A percentile compares a stretch with the other conserved stretches of the same genome.
Conservation (phyloP, 1,284 basidiomycete genomes). For the Malassezia sp. region DNA sequence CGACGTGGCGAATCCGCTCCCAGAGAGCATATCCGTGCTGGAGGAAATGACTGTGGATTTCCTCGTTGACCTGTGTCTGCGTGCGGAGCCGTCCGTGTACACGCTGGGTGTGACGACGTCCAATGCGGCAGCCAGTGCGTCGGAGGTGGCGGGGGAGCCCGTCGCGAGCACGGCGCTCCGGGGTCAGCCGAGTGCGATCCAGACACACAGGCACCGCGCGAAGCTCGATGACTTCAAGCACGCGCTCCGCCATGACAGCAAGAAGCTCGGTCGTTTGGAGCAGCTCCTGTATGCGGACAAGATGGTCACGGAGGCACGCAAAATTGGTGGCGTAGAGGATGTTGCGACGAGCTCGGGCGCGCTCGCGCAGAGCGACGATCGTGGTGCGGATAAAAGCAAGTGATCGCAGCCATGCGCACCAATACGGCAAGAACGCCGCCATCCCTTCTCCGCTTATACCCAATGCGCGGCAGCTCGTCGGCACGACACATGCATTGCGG, state of each 20-base stretch:
- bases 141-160: conserved; percentile 1
- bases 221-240: conserved; percentile 44
- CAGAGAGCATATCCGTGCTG: conserved; percentile 77
- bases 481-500: background rate
- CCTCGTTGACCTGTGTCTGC: conserved; percentile 60
- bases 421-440: too few relatives aligned
- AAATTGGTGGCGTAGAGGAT: conserved; percentile 35
- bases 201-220: conserved; percentile 28
- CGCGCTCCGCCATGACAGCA: conserved; percentile 39
- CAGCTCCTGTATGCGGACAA: conserved; percentile 44
- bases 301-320: conserved; percentile 38
- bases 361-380: conserved; percentile 15
- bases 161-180: conserved; percentile 4
- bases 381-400: background rate
- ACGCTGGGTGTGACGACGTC: conserved; percentile 27
- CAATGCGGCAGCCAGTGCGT: conserved; percentile 19
- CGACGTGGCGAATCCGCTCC: conserved; percentile 72
- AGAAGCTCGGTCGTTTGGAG: conserved; percentile 39
- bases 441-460: too few relatives aligned
- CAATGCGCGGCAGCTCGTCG: too few relatives aligned
- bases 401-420: background rate
- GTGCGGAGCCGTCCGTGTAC: conserved; percentile 51
- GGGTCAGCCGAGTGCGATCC: conserved; percentile 10
- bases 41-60: conserved; percentile 87
- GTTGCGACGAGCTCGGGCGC: conserved; percentile 32